Evolutionary conservation across 2,329 filamentous ascomycete genomes (phyloP).

Genomic region (Fusarium sublunatum): DNA sequence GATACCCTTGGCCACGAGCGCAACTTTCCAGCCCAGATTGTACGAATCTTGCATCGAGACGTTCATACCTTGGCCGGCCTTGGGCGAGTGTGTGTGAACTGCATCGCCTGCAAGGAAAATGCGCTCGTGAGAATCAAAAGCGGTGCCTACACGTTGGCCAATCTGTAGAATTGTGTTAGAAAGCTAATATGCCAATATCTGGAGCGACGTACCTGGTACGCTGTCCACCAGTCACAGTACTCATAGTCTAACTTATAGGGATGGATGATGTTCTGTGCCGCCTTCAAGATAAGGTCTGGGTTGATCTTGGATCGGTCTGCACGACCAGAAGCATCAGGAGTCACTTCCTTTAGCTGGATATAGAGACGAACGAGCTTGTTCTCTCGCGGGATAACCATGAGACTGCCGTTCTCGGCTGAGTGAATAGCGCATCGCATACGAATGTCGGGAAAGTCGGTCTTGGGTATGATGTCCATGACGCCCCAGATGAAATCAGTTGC

Average conservation of each 20-base stretch:
- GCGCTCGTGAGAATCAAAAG: constrained; percentile 66
- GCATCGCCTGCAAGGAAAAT: constrained; percentile 79
- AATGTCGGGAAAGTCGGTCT: constrained; percentile 69
- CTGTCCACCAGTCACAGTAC: constrained; percentile 61
- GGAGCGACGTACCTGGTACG: constrained; percentile 55
- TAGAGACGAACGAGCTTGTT: constrained; percentile 72
- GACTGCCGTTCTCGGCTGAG: constrained; percentile 62
- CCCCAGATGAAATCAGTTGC: constrained; percentile 65
- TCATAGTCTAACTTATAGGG: constrained; percentile 75
- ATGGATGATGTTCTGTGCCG: constrained; percentile 71
- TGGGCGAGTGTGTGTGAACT: constrained; percentile 66
- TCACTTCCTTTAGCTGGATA: constrained; percentile 67
- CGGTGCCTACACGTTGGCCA: constrained; percentile 70
- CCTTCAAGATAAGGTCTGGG: constrained; percentile 69
- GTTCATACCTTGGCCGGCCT: constrained; percentile 79
- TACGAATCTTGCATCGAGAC: constrained; percentile 72
- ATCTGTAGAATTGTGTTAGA: constrained; percentile 51
- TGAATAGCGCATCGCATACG: constrained; percentile 69
- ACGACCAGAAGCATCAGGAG: constrained; percentile 52
- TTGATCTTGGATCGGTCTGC: constrained; percentile 70
- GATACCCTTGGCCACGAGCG: constrained; percentile 58
- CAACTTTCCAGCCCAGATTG: constrained; percentile 69
- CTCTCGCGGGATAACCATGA: constrained; percentile 75
- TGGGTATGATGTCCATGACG: constrained; percentile 57
- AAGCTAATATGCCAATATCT: too few species aligned